These are phyloP conservation scores for Diaporthe australafricana DNA, from an alignment of 2,329 filamentous ascomycete species.

Conservation along the genomic window DNA sequence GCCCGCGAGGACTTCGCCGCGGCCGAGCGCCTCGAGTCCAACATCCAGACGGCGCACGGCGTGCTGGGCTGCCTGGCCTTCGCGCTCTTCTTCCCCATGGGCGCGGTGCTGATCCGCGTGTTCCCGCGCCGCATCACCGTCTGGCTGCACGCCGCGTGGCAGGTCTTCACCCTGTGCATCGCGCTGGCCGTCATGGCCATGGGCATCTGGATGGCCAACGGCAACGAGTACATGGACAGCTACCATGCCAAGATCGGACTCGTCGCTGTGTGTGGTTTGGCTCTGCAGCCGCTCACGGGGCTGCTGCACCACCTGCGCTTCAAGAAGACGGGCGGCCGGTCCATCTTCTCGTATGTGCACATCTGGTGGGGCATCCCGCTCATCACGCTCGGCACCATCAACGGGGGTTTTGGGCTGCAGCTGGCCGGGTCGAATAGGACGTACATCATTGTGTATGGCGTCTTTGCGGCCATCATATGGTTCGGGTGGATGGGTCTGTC, in stretches of 20 bases:
- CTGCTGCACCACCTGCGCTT: slow-evolving; percentile 28
- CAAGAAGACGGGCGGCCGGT: background rate
- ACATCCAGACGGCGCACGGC: slow-evolving; percentile 33
- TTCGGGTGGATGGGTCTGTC: slow-evolving; percentile 37
- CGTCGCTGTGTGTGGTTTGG: background rate
- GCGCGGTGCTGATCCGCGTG: slow-evolving; percentile 37
- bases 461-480: slow-evolving; percentile 41
- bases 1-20: slow-evolving; percentile 6
- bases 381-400: slow-evolving; percentile 41
- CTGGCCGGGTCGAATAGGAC: slow-evolving; percentile 37
- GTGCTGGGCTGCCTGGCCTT: slow-evolving; percentile 40
- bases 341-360: slow-evolving; percentile 15
- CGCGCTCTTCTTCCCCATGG: slow-evolving; percentile 39
- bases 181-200: slow-evolving; percentile 54
- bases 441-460: slow-evolving; percentile 41
- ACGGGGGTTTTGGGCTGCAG: slow-evolving; percentile 40
- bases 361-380: slow-evolving; percentile 26
- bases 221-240: slow-evolving; percentile 11
- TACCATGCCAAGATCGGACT: slow-evolving; percentile 26
- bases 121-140: slow-evolving; percentile 50
- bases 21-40: background rate
- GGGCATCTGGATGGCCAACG: slow-evolving; percentile 52
- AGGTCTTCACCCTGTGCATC: slow-evolving; percentile 50
- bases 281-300: slow-evolving; percentile 29
- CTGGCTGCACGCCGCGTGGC: slow-evolving; percentile 54